These are phyloP conservation scores for Novymonas esmeraldas DNA, from an alignment of 208 protist genomes.

Conservation along the genomic window DNA sequence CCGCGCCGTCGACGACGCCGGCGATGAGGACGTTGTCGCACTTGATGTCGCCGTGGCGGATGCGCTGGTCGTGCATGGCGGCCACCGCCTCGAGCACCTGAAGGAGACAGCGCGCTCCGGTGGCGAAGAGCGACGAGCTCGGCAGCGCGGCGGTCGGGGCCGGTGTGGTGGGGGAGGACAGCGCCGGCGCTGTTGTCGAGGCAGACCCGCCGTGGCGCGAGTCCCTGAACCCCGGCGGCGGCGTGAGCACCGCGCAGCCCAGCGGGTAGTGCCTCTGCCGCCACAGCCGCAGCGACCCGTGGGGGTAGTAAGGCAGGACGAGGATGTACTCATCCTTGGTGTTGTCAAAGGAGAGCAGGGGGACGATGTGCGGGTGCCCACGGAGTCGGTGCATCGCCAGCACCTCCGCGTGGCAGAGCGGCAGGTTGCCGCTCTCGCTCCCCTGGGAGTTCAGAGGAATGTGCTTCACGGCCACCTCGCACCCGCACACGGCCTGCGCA, in stretches of 20 bases:
- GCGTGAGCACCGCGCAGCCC: conserved; percentile 51
- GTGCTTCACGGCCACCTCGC: conserved; percentile 69
- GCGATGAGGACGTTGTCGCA: conserved; percentile 79
- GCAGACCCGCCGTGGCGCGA: conserved; percentile 8
- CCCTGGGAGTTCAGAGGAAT: conserved; percentile 54
- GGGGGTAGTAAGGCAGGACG: conserved; percentile 67
- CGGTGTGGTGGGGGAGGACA: neutral
- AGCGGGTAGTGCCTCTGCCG: conserved; percentile 52
- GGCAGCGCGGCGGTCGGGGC: conserved; percentile 1
- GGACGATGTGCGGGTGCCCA: conserved; percentile 63
- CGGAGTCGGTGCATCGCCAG: conserved; percentile 64
- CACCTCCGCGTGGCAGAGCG: conserved; percentile 74
- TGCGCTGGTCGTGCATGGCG: conserved; percentile 55
- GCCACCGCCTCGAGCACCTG: conserved; percentile 73
- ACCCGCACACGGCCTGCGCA: conserved; percentile 17
- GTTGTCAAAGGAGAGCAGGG: conserved; percentile 68
- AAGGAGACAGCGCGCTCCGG: conserved; percentile 62
- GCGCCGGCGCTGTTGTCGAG: neutral
- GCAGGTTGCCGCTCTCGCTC: conserved; percentile 54
- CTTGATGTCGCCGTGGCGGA: conserved; percentile 85
- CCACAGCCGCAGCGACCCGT: conserved; percentile 71
- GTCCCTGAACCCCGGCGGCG: conserved; percentile 10
- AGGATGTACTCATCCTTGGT: conserved; percentile 72
- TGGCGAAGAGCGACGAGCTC: conserved; percentile 40
- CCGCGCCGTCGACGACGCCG: conserved; percentile 1